Evolutionary conservation across 495 filamentous ascomycete genomes (phyloP).

Genomic region (Hypoxylon subgilvum): DNA sequence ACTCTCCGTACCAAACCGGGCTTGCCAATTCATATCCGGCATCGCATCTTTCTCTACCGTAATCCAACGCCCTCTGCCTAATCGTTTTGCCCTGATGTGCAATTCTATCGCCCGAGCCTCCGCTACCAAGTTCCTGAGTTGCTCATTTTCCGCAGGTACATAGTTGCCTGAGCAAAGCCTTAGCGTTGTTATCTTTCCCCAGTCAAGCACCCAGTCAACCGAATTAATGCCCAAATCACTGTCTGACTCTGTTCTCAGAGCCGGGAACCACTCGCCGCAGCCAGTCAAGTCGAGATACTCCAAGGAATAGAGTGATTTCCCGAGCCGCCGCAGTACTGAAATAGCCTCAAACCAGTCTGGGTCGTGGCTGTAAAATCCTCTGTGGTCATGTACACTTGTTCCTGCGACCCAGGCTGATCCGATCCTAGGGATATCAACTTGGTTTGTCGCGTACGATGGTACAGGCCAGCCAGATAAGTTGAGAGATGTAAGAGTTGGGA

Average conservation of each 20-base stretch:
- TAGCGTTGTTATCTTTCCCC: constrained; percentile 52
- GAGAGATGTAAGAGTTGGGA: constrained; percentile 74
- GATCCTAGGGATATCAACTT: constrained; percentile 56
- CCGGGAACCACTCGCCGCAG: constrained; percentile 72
- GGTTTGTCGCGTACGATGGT: constrained; percentile 71
- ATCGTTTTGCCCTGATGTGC: constrained; percentile 43
- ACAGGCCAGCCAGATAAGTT: constrained; percentile 82
- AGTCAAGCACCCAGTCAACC: constrained; percentile 53
- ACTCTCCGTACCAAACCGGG: no score
- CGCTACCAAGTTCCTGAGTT: constrained; percentile 38
- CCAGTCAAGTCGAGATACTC: constrained; percentile 83
- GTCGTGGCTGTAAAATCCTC: constrained; percentile 66
- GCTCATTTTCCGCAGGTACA: constrained; percentile 28
- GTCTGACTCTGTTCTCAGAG: constrained; percentile 51
- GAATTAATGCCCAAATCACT: constrained; percentile 38
- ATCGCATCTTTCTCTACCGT: constrained; percentile 47
- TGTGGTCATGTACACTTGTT: constrained; percentile 63
- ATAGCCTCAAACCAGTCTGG: constrained; percentile 75
- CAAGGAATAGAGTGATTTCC: constrained; percentile 69
- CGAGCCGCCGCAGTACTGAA: constrained; percentile 70
- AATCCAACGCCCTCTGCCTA: constrained; percentile 47
- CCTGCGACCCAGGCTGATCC: constrained; percentile 49
- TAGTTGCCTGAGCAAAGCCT: constrained; percentile 46
- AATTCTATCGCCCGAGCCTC: constrained; percentile 46
- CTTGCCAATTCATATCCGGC: constrained; percentile 2